phyloP scores from a whole-genome alignment of 1,139 yeast genomes.

The Arxiozyma slooffiae region DNA sequence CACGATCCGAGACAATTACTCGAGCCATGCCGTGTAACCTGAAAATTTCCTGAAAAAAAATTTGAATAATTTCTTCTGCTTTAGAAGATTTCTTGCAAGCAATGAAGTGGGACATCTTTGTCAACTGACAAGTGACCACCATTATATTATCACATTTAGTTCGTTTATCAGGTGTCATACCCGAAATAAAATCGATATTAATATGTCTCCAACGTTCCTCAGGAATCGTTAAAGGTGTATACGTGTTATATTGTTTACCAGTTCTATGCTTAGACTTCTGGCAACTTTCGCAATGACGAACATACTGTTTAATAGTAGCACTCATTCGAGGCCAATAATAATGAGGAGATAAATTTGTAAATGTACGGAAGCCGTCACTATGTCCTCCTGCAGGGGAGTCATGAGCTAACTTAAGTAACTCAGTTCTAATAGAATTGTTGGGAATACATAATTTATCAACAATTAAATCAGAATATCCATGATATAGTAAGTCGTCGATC shows the following conservation, averaged over 20 bases:
- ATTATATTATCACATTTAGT: neutral
- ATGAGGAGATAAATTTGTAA: neutral
- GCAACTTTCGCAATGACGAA: neutral
- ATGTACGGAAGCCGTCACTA: neutral
- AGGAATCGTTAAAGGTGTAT: neutral
- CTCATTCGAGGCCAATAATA: constrained; percentile 1
- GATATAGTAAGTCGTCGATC: neutral
- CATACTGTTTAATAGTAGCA: neutral
- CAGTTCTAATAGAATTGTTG: neutral
- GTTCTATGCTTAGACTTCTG: neutral
- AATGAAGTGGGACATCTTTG: constrained; percentile 1
- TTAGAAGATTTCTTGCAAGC: neutral
- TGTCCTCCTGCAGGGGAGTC: neutral
- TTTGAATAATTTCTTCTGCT: neutral
- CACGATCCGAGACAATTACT: constrained; percentile 1
- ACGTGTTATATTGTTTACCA: neutral
- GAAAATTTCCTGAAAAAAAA: neutral
- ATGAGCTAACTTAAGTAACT: neutral
- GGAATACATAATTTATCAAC: neutral
- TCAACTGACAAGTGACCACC: constrained; percentile 1
- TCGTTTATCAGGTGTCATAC: neutral
- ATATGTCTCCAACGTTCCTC: neutral
- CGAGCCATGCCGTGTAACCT: constrained; percentile 1
- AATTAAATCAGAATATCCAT: neutral
- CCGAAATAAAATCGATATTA: constrained; percentile 2